A percentile compares a stretch with the other conserved stretches of the same genome.
Conservation (phyloP, 208 protist species). For the Balamuthia mandrillaris region DNA sequence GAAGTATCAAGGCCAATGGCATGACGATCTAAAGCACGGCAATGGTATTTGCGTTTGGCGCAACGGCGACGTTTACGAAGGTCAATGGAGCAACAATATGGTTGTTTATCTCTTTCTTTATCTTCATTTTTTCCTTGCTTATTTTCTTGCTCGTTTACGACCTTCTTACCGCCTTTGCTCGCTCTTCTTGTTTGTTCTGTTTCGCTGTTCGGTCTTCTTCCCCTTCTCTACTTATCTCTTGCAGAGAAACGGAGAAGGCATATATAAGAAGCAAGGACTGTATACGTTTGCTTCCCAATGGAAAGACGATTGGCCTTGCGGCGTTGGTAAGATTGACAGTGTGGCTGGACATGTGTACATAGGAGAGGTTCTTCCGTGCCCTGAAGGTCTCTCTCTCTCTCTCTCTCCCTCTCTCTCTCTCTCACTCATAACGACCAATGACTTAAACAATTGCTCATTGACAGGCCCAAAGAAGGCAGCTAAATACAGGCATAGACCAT, state of each 20-base stretch:
- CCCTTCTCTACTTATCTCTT: not conserved
- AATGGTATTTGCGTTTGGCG: not conserved
- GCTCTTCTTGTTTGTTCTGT: not conserved
- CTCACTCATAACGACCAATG: not conserved
- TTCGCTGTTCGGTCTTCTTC: not conserved
- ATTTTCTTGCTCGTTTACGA: not conserved
- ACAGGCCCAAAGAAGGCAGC: not conserved
- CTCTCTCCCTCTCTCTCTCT: not conserved
- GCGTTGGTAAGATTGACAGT: not conserved
- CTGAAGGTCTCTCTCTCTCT: not conserved
- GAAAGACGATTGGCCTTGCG: not conserved
- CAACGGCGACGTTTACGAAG: constrained; percentile 13
- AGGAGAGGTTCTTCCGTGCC: not conserved
- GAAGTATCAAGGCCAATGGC: constrained; percentile 32
- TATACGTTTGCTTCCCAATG: constrained; percentile 1
- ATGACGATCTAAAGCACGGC: constrained; percentile 4
- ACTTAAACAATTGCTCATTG: not conserved
- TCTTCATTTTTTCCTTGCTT: not conserved
- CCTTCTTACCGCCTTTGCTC: too few relatives aligned
- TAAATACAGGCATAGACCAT: constrained; percentile 29
- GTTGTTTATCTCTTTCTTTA: not conserved
- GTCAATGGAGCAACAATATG: not conserved
- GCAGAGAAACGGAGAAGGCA: not conserved
- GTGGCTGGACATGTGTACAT: constrained; percentile 2
- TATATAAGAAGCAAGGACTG: not conserved